Base-by-base conservation (phyloP, 2,329 filamentous ascomycete genomes). In the Didymellaceae sp. region DNA sequence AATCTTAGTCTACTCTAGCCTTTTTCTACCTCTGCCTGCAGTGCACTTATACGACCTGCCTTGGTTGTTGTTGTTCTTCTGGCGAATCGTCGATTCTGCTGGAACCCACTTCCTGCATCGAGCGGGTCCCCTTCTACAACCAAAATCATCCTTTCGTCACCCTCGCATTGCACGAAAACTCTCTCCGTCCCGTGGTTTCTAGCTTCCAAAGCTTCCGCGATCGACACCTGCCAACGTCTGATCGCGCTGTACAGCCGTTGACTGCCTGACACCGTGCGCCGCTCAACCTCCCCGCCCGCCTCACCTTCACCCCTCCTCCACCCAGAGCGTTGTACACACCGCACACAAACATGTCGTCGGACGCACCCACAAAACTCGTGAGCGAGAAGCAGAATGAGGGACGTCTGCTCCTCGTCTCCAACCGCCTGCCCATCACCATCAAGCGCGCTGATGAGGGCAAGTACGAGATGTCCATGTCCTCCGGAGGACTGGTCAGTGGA, bases 391-490 rank as follows among this genome's bases (percentile, higher is more conserved):
- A 55, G 11, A 56, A 58, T 13, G 67, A 72, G 35, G 78, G 78
- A 32, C 77, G 84, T 39, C 81, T 97, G 44, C 83, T 97, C 42
- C 86, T 97, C 38, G 87, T 97, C 63, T 97, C 93, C 26, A 99
- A 99, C 73, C 90, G 94, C 45, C 82, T 97, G 32, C 93, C 94
- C 51, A 95, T 97, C 74, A 97, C 93, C 58, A 96, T 97, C 78
- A 97, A 97, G 78, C 88, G 90, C 61, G 88, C 88, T 44, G 90
- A 94, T 43, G 90, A 96, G 80, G 92, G 91, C 66, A 88, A 88
- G 73, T 99, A 96, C 78, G 84, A 87, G 68, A 96, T 96, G 75
- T 91, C 89, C 72, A 96, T 97, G 90, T 97, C 93, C 37, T 97
- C 94, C 2, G 94, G 94, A 50, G 94, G 94, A 31, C 84, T 99